phyloP scores from a whole-genome alignment of 2,329 filamentous ascomycete genomes.

The Ramularia endophylla region DNA sequence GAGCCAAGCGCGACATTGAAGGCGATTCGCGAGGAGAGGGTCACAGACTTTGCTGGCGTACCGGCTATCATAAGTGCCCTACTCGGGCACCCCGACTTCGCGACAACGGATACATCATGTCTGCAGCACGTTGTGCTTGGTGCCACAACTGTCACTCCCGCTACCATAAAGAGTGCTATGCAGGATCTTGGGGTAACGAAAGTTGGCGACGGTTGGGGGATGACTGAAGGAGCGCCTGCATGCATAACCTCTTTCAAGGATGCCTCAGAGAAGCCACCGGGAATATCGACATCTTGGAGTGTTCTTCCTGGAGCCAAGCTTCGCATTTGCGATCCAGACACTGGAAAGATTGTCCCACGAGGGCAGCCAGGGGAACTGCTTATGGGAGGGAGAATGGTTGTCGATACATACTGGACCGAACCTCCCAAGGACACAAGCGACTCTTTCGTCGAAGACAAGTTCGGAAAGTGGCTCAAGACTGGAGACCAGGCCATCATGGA shows the following conservation, averaged over 20 bases:
- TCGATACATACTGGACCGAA: constrained; percentile 1
- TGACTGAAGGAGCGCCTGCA: neutral
- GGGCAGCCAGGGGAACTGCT: constrained; percentile 13
- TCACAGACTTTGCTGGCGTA: too few species aligned
- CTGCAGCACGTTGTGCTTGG: too few species aligned
- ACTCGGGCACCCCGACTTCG: too few species aligned
- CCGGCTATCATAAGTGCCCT: too few species aligned
- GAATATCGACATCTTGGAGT: neutral
- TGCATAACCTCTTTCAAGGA: constrained; percentile 1
- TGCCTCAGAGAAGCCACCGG: neutral
- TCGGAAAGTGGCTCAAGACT: constrained; percentile 10
- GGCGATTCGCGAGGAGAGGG: too few species aligned
- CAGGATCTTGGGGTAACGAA: too few species aligned
- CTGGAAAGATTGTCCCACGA: constrained; percentile 4
- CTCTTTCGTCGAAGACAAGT: constrained; percentile 2
- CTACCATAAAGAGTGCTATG: too few species aligned
- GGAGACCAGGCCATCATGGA: constrained; percentile 14
- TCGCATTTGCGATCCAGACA: constrained; percentile 8
- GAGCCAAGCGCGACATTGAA: too few species aligned
- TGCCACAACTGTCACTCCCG: too few species aligned
- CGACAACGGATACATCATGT: too few species aligned
- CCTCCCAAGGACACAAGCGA: too few species aligned
- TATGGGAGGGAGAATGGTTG: constrained; percentile 3
- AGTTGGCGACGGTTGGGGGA: neutral
- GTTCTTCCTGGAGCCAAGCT: neutral